A percentile compares a stretch with the other conserved stretches of the same genome.
phyloP scores from a whole-genome alignment of 176 grass and related monocot genomes.

The Microstegium vimineum region DNA sequence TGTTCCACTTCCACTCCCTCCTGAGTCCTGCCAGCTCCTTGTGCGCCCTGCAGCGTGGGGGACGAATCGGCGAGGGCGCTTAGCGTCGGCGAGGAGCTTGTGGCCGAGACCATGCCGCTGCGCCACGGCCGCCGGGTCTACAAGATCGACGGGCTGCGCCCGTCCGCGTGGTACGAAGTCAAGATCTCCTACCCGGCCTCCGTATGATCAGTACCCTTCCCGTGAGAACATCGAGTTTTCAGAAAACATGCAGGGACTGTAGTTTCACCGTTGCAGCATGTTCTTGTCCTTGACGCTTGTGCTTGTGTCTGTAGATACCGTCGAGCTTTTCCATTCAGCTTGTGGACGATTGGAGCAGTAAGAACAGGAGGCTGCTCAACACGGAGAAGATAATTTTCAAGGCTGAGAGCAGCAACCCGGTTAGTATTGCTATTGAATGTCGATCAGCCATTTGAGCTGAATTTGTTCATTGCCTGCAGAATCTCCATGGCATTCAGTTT shows the following conservation, averaged over 20 bases:
- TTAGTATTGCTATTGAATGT: conserved; percentile 15
- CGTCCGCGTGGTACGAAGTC: conserved; percentile 77
- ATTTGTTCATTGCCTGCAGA: not conserved
- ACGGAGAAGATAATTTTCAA: conserved; percentile 91
- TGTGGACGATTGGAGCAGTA: conserved; percentile 26
- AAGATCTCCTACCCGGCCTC: conserved; percentile 95
- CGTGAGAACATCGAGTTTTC: not conserved
- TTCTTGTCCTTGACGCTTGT: not conserved
- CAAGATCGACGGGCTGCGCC: conserved; percentile 44
- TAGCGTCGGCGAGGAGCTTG: conserved; percentile 53
- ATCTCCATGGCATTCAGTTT: not conserved
- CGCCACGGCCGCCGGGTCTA: conserved; percentile 46
- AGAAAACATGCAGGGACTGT: too few species aligned
- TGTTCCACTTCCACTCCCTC: not conserved
- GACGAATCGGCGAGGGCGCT: conserved; percentile 34
- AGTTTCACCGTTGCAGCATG: not conserved
- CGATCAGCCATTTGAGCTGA: not conserved
- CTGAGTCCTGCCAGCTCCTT: not conserved
- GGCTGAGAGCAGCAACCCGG: conserved; percentile 42
- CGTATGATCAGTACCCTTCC: conserved; percentile 48
- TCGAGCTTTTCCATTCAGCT: conserved; percentile 66
- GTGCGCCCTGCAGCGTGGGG: conserved; percentile 32
- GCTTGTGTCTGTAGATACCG: conserved; percentile 53
- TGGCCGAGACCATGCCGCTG: conserved; percentile 56
- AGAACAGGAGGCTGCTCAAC: conserved; percentile 86